Percentiles rank a stretch among this genome's conserved stretches.
phyloP scores from a whole-genome alignment of 1,284 basidiomycete species.

The Agroathelia rolfsii region DNA sequence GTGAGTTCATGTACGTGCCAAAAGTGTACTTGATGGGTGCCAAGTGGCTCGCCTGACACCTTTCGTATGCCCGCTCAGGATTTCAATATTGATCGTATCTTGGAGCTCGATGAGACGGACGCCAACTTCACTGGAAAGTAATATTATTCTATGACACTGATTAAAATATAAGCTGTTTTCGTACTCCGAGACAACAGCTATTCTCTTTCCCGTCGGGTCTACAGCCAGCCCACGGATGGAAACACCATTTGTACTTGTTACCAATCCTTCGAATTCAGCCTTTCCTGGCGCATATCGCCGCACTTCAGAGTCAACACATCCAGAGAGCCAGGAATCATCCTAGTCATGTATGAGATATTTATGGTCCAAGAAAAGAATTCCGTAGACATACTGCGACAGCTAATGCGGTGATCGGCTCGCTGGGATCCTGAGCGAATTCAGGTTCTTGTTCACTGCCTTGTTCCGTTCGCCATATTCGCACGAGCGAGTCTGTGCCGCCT shows the following conservation, averaged over 20 bases:
- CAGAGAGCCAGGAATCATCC: slow-evolving; percentile 65
- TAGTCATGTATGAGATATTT: slow-evolving; percentile 20
- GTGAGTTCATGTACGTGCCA: slow-evolving; percentile 44
- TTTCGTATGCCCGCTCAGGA: slow-evolving; percentile 69
- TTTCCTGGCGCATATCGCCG: slow-evolving; percentile 57
- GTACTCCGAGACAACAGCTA: slow-evolving; percentile 83
- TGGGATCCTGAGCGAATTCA: slow-evolving; percentile 65
- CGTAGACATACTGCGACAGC: slow-evolving; percentile 43
- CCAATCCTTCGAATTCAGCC: slow-evolving; percentile 51
- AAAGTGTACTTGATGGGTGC: slow-evolving; percentile 76
- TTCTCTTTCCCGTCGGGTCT: slow-evolving; percentile 64
- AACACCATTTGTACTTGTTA: slow-evolving; percentile 61
- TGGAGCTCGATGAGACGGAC: slow-evolving; percentile 78
- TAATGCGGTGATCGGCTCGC: slow-evolving; percentile 65
- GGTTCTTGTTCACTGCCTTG: slow-evolving; percentile 62
- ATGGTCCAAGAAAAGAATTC: slow-evolving; percentile 3
- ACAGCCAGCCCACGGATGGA: slow-evolving; percentile 73
- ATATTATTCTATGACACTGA: slow-evolving; percentile 9
- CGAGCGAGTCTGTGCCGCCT: slow-evolving; percentile 69
- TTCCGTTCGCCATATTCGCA: slow-evolving; percentile 72
- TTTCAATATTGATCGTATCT: slow-evolving; percentile 55
- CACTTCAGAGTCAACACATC: slow-evolving; percentile 64
- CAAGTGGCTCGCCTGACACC: slow-evolving; percentile 79
- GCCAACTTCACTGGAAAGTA: slow-evolving; percentile 55
- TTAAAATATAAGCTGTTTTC: slow-evolving; percentile 21